Evolutionary conservation across 305 asterid species (phyloP), one percentile per base, ranked within the genome.

Genomic region (Rubia tinctorum): DNA sequence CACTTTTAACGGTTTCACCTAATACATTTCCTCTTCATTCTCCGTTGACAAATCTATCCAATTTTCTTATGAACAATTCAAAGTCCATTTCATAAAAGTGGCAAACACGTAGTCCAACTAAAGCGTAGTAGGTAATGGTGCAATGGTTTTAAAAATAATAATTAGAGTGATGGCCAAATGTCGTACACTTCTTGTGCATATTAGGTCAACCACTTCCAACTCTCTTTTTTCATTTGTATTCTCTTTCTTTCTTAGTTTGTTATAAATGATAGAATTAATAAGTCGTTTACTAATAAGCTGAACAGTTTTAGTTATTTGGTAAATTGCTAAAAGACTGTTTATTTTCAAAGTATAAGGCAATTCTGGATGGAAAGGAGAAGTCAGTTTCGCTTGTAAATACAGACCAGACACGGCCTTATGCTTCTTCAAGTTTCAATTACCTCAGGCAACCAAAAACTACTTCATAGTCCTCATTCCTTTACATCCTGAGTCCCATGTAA

Each of bases 141-240:
- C 22, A 3, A 49, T 4, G n/a, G 56, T 5, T 53, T 55, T 6
- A 22, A n/a, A n/a, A 18, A 55, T 6, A 18, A 14, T 4, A 15
- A 51, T 1, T n/a, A 55, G 12, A 55, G 20, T 7, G 25, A 55
- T 55, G 25, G 25, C 60, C 25, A 58, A 20, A 20, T 22, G 64
- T 10, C 27, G 4, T 59, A 59, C 61, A 22, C 60, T 12, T 25
- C 72, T 68, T 10, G 23, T 12, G 17, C 25, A 18, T 22, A 51
- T 51, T 70, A 53, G 66, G 74, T 71, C 7, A 71, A 56, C 74
- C 34, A 56, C 56, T 39, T 12, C 49, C 53, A 18, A 37, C n/a
- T 7, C 63, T 20, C 14, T 18, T 53, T 12, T 5, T 18, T 9
- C 65, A 17, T 51, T 34, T 34, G 8, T 25, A 9, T 23, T 11